Conservation (phyloP, 345 rosid species). For the Aethionema arabicum region DNA sequence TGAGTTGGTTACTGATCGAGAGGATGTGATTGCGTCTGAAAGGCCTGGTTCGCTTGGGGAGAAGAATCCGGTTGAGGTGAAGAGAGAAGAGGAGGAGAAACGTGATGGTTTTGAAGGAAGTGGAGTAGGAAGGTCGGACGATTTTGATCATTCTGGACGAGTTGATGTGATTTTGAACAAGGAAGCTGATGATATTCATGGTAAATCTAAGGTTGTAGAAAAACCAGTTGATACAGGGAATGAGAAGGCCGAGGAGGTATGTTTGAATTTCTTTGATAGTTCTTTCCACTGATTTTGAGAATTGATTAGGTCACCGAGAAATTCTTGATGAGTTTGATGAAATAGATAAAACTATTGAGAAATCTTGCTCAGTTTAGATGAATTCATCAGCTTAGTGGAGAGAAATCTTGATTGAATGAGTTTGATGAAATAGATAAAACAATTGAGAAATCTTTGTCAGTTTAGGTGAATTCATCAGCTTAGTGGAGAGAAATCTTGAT, state of each 20-base stretch:
- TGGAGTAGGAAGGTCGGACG: constrained; percentile 32
- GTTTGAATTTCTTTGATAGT: not conserved
- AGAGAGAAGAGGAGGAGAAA: constrained; percentile 24
- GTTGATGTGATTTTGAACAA: constrained; percentile 21
- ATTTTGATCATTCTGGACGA: constrained; percentile 16
- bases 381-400: not conserved
- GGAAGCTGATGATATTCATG: constrained; percentile 25
- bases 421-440: not conserved
- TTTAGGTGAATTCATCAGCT: constrained; percentile 23
- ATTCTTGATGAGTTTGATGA: not conserved
- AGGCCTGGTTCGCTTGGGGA: constrained; percentile 20
- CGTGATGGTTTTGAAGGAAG: constrained; percentile 24
- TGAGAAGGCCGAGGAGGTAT: constrained; percentile 41
- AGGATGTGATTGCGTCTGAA: constrained; percentile 1
- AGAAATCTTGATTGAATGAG: not conserved
- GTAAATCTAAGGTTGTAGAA: constrained; percentile 28
- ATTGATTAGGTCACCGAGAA: not conserved
- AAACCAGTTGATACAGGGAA: constrained; percentile 33
- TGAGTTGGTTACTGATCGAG: constrained; percentile 20
- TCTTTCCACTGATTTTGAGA: constrained; percentile 1
- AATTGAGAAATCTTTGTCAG: not conserved
- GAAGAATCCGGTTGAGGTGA: constrained; percentile 33
- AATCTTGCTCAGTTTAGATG: constrained; percentile 20
- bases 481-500: not conserved
- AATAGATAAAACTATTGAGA: not conserved